phyloP scores from a whole-genome alignment of 1,139 yeast species.

The Hansenula sp. region DNA sequence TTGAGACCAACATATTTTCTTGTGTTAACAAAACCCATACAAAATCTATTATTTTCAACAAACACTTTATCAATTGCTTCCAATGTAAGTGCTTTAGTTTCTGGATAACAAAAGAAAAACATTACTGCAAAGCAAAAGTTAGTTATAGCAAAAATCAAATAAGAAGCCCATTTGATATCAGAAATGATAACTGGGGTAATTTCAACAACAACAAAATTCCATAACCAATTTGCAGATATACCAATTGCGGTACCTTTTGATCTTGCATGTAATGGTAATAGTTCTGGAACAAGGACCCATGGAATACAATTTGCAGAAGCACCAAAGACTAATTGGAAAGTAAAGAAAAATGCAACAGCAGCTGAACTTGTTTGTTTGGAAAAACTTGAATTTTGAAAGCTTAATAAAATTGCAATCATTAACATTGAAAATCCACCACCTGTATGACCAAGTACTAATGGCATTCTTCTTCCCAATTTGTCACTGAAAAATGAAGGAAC shows the following conservation, averaged over 20 bases:
- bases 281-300: conserved; percentile 44
- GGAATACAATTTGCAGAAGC: conserved; percentile 36
- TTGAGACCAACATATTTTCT: not conserved
- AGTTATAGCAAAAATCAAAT: conserved; percentile 35
- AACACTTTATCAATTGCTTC: conserved; percentile 48
- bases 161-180: conserved; percentile 38
- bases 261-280: conserved; percentile 39
- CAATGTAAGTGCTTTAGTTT: conserved; percentile 57
- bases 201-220: conserved; percentile 43
- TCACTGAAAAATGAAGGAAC: conserved; percentile 62
- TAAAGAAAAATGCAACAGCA: conserved; percentile 44
- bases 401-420: conserved; percentile 30
- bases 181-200: conserved; percentile 43
- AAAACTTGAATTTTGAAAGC: conserved; percentile 19
- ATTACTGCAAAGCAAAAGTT: conserved; percentile 45
- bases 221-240: conserved; percentile 49
- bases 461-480: conserved; percentile 54
- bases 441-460: conserved; percentile 26
- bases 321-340: conserved; percentile 38
- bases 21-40: conserved; percentile 1
- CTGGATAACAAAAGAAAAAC: conserved; percentile 66
- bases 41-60: not conserved
- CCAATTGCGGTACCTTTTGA: conserved; percentile 39
- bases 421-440: conserved; percentile 39
- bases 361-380: conserved; percentile 46